A percentile compares a stretch with the other conserved stretches of the same genome.
These are phyloP conservation scores for Fonsecaea monophora DNA, from an alignment of 2,329 filamentous ascomycete species.

Conservation along the genomic window DNA sequence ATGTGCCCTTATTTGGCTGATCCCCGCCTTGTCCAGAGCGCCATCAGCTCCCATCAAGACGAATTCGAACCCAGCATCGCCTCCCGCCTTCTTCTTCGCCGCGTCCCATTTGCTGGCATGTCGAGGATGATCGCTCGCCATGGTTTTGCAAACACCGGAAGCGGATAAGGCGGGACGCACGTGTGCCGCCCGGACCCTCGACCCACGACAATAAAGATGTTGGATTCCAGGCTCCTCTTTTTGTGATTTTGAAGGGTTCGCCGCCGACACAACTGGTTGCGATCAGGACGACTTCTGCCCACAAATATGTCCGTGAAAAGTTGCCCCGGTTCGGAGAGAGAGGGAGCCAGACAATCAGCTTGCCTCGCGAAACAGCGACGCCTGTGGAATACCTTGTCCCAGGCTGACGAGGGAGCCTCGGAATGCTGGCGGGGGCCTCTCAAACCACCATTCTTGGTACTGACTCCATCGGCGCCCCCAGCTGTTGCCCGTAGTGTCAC, in stretches of 20 bases:
- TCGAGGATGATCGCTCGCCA: constrained; percentile 8
- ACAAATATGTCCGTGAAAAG: not conserved
- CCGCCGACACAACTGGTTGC: not conserved
- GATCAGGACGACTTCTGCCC: not conserved
- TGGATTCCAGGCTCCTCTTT: not conserved
- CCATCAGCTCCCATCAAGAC: constrained; percentile 30
- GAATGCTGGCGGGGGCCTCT: not conserved
- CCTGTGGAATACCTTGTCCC: not conserved
- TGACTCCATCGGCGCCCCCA: too few relatives aligned
- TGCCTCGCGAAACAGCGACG: not conserved
- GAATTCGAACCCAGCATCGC: constrained; percentile 23
- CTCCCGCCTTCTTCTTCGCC: constrained; percentile 5
- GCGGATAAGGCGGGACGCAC: not conserved
- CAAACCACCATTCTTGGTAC: not conserved
- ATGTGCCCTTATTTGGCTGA: constrained; percentile 33
- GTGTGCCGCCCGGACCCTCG: not conserved
- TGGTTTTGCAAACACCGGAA: constrained; percentile 18
- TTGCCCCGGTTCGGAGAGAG: not conserved
- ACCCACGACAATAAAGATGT: not conserved
- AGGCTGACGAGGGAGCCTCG: constrained; percentile 4
- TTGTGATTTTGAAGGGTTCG: not conserved
- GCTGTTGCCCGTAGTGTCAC: too few relatives aligned
- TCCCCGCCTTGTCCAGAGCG: constrained; percentile 25
- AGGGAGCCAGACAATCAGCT: not conserved
- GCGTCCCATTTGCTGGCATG: constrained; percentile 1